These are phyloP conservation scores for Fusarium xylarioides DNA, from an alignment of 2,329 filamentous ascomycete species.

Conservation along the genomic window DNA sequence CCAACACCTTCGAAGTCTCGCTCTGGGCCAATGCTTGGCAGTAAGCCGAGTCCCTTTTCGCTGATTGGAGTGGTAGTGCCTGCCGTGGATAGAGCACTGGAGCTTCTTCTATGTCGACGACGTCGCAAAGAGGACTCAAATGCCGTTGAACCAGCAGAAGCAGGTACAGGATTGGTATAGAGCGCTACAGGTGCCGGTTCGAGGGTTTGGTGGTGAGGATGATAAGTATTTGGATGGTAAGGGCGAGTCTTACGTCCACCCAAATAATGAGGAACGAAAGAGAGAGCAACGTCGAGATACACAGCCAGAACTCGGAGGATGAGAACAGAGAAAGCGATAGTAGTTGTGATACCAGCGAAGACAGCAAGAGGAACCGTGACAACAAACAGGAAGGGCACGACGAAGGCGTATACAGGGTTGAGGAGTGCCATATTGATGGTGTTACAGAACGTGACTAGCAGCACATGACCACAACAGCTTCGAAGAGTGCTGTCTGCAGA, in stretches of 20 bases:
- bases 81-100: conserved; percentile 46
- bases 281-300: conserved; percentile 69
- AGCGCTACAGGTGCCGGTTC: conserved; percentile 6
- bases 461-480: conserved; percentile 32
- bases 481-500: neutral
- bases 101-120: conserved; percentile 48
- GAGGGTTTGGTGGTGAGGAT: conserved; percentile 21
- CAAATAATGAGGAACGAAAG: conserved; percentile 65
- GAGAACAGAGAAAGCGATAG: conserved; percentile 68
- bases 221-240: conserved; percentile 35
- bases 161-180: conserved; percentile 6
- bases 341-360: conserved; percentile 70
- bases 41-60: conserved; percentile 52
- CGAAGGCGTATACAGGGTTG: conserved; percentile 63
- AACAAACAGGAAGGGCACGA: conserved; percentile 70
- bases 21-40: conserved; percentile 59
- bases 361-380: conserved; percentile 71
- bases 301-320: conserved; percentile 68
- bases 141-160: conserved; percentile 31
- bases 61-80: conserved; percentile 48
- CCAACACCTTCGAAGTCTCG: conserved; percentile 69
- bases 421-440: conserved; percentile 58
- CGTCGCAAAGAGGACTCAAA: conserved; percentile 35
- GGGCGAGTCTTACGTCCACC: conserved; percentile 50
- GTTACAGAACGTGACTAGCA: conserved; percentile 27